A percentile compares a stretch with the other conserved stretches of the same genome.
Evolutionary conservation across 371 early-diverging fungal species (phyloP).

Genomic region (Circinella umbellata): DNA sequence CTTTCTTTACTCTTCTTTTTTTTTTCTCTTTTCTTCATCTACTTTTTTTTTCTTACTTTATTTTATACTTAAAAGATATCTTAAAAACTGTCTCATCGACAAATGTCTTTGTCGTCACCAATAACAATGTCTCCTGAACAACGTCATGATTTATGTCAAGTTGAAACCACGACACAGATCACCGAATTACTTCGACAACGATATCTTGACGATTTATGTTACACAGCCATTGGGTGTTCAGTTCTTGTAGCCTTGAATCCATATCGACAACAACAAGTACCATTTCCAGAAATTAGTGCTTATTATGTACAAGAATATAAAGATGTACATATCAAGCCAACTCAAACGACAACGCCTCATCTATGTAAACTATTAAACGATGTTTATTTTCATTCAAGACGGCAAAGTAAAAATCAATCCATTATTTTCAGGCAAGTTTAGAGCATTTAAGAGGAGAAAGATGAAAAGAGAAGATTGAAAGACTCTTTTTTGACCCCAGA

Average conservation of each 20-base stretch:
- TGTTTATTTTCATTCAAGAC: slow-evolving; percentile 42
- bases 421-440: slow-evolving; percentile 70
- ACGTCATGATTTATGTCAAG: not conserved
- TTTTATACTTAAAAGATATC: not conserved
- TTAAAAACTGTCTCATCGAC: not conserved
- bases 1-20: not conserved
- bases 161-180: slow-evolving; percentile 29
- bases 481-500: too few relatives aligned
- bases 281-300: slow-evolving; percentile 13
- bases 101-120: not conserved
- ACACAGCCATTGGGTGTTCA: slow-evolving; percentile 65
- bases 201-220: slow-evolving; percentile 53
- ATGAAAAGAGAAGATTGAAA: too few relatives aligned
- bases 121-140: not conserved
- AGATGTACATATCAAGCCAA: not conserved
- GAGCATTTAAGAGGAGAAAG: not conserved
- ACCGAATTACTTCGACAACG: slow-evolving; percentile 59
- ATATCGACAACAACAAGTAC: slow-evolving; percentile 16
- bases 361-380: slow-evolving; percentile 40
- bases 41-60: not conserved
- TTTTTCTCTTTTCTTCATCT: not conserved
- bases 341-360: slow-evolving; percentile 9
- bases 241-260: slow-evolving; percentile 59
- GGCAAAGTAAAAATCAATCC: slow-evolving; percentile 47
- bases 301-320: slow-evolving; percentile 34